Evolutionary conservation across 129 eudicot species (phyloP).

Genomic region (Pittosporum tobira): DNA sequence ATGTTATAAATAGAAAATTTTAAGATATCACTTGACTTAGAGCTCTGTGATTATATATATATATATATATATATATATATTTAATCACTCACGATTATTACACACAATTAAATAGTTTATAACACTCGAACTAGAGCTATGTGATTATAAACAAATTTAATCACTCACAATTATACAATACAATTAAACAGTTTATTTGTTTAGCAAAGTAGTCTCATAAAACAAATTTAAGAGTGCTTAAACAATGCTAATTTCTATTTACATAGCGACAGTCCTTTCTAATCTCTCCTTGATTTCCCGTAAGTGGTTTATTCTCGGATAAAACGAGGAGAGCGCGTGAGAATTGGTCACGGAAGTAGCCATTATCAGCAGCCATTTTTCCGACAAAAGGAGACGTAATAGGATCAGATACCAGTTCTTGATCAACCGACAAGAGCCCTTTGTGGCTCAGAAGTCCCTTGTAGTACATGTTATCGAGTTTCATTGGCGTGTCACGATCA

Average conservation of each 20-base stretch:
- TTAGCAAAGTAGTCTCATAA: no score
- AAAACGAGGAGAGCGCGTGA: constrained; percentile 48
- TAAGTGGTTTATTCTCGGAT: constrained; percentile 68
- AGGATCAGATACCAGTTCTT: constrained; percentile 50
- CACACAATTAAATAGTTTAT: no score
- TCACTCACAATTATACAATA: no score
- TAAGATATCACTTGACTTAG: no score
- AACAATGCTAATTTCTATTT: constrained; percentile 25
- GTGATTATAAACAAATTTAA: no score
- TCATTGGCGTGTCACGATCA: constrained; percentile 65
- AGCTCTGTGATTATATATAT: no score
- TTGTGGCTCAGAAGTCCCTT: constrained; percentile 50
- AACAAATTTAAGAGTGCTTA: no score
- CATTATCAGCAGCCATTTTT: constrained; percentile 63
- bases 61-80: no score
- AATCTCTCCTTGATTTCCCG: constrained; percentile 51
- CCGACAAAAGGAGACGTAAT: constrained; percentile 45
- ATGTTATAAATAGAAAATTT: no score
- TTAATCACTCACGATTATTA: no score
- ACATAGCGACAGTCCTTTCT: constrained; percentile 68
- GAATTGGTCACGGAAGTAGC: constrained; percentile 53
- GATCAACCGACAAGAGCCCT: constrained; percentile 53
- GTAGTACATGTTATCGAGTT: constrained; percentile 68
- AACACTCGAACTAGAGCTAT: no score
- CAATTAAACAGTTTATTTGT: no score